Evolutionary conservation across 768 basidiomycete genomes (phyloP).

Genomic region (Gelatoporia subvermispora): DNA sequence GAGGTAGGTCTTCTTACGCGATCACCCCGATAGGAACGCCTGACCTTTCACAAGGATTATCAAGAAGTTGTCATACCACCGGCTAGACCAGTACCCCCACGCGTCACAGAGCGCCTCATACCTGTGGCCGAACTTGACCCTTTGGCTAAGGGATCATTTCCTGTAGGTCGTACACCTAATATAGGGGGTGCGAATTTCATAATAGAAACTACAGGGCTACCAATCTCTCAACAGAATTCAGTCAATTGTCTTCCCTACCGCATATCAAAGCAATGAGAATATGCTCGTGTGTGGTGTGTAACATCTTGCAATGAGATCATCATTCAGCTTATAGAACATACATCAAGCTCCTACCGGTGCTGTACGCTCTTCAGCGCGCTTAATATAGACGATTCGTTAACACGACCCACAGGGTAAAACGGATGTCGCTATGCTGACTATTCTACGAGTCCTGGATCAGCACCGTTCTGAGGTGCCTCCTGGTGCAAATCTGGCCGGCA

Average conservation of each 20-base stretch:
- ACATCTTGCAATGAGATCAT: neutral
- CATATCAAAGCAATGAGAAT: conserved; percentile 94
- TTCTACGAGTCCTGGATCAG: conserved; percentile 83
- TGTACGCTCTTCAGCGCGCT: conserved; percentile 41
- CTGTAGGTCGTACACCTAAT: too few relatives aligned
- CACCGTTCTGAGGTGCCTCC: conserved; percentile 37
- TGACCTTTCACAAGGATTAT: conserved; percentile 50
- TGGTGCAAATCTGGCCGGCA: conserved; percentile 33
- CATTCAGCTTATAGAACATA: neutral
- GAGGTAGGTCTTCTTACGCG: conserved; percentile 45
- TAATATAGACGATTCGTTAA: neutral
- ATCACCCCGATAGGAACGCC: conserved; percentile 3
- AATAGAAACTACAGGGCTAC: conserved; percentile 58
- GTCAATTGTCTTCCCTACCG: conserved; percentile 89
- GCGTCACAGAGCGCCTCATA: conserved; percentile 64
- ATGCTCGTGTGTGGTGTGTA: conserved; percentile 83
- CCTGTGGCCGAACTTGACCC: conserved; percentile 68
- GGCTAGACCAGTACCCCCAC: conserved; percentile 70
- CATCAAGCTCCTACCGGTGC: conserved; percentile 91
- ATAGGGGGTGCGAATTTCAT: neutral
- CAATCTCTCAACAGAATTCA: conserved; percentile 87
- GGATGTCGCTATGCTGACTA: conserved; percentile 91
- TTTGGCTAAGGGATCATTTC: conserved; percentile 77
- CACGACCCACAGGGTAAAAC: conserved; percentile 80
- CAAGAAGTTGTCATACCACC: conserved; percentile 92